Evolutionary conservation across 768 basidiomycete genomes (phyloP).

Genomic region (Tylopilus rubrobrunneus): DNA sequence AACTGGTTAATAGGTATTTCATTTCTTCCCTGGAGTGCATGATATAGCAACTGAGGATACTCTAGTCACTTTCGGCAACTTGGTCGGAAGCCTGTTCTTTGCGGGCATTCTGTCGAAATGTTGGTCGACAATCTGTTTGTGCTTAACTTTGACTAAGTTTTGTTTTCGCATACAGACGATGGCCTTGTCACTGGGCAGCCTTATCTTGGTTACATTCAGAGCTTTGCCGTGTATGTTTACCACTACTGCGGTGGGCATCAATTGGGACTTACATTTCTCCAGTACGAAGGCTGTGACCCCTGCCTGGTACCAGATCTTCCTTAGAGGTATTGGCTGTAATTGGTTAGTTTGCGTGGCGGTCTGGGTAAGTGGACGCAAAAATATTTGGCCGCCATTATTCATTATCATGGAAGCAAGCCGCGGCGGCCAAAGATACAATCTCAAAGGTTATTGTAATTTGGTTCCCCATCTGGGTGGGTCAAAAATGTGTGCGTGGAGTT

Average conservation of each 20-base stretch:
- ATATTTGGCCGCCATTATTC: not conserved
- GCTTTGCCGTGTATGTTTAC: constrained; percentile 54
- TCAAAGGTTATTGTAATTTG: constrained; percentile 69
- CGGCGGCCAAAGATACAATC: constrained; percentile 60
- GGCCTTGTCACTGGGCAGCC: constrained; percentile 58
- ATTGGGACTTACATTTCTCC: constrained; percentile 1
- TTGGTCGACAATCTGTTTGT: constrained; percentile 30
- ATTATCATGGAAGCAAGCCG: constrained; percentile 51
- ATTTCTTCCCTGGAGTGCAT: not conserved
- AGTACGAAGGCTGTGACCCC: constrained; percentile 65
- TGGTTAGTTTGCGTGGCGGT: constrained; percentile 73
- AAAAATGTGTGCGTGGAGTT: not conserved
- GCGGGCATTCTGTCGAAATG: constrained; percentile 62
- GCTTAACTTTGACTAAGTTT: not conserved
- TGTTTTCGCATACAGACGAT: constrained; percentile 38
- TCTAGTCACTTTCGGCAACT: constrained; percentile 65
- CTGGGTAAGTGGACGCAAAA: constrained; percentile 47
- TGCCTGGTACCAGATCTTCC: constrained; percentile 68
- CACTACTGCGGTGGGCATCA: not conserved
- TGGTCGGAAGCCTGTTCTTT: constrained; percentile 68
- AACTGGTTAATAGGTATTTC: constrained; percentile 65
- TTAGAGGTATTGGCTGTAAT: constrained; percentile 73
- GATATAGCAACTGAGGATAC: not conserved
- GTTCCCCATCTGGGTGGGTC: constrained; percentile 70
- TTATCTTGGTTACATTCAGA: constrained; percentile 49